Percentiles rank a stretch among this genome's conserved stretches.
Conservation (phyloP, 352 stramenopile genomes). For the Nannochloropsis limnetica region DNA sequence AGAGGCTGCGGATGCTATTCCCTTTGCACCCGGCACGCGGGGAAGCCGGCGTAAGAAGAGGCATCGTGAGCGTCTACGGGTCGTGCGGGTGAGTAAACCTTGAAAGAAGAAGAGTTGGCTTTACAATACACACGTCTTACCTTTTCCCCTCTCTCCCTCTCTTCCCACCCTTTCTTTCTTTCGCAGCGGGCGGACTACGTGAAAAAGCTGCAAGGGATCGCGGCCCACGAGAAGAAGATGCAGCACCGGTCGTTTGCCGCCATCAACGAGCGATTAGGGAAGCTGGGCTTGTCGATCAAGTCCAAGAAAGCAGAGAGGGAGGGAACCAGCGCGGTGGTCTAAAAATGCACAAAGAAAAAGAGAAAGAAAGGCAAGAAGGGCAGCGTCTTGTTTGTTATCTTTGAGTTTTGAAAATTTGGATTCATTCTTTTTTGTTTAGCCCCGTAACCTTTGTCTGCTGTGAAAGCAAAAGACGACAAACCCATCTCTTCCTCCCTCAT, state of each 20-base stretch:
- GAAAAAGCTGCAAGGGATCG: constrained; percentile 3
- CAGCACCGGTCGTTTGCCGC: neutral
- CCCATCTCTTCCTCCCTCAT: neutral
- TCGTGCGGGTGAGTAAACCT: neutral
- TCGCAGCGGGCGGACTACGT: constrained; percentile 21
- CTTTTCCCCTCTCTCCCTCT: too few species aligned
- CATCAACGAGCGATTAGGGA: neutral
- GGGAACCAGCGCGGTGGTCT: neutral
- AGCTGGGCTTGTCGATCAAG: constrained; percentile 20
- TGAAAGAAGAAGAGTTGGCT: neutral
- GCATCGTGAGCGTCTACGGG: neutral
- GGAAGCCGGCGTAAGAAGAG: constrained; percentile 2
- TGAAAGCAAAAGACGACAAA: neutral
- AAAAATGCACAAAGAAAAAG: neutral
- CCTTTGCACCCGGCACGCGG: constrained; percentile 24
- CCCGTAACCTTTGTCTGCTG: too few species aligned
- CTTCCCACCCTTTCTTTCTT: neutral
- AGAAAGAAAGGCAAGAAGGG: neutral
- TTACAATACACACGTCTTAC: too few species aligned
- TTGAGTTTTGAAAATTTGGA: neutral
- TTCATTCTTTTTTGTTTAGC: neutral
- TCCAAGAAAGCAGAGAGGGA: constrained; percentile 30
- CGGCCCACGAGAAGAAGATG: constrained; percentile 1
- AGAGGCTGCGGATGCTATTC: constrained; percentile 12
- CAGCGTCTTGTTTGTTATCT: neutral